Evolutionary conservation across 495 filamentous ascomycete species (phyloP).

Genomic region (Pyronema domesticum): DNA sequence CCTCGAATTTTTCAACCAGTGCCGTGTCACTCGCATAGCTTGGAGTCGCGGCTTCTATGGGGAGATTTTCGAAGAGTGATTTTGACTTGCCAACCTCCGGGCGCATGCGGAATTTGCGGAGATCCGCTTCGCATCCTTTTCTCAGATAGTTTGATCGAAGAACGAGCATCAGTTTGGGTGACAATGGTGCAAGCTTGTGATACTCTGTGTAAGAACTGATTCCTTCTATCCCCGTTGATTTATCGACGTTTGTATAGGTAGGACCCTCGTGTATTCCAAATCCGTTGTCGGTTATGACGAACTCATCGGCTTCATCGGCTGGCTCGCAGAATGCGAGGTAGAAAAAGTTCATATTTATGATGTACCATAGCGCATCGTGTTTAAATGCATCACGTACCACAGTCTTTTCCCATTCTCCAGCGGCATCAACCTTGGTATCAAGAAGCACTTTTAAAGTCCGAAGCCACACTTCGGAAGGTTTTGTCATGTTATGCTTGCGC

Average conservation of each 20-base stretch:
- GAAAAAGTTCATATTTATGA: conserved; percentile 24
- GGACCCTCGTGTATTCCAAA: conserved; percentile 35
- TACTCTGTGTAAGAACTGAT: conserved; percentile 23
- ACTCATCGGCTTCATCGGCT: conserved; percentile 27
- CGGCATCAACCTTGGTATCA: conserved; percentile 30
- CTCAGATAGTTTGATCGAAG: conserved; percentile 26
- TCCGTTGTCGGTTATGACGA: conserved; percentile 33
- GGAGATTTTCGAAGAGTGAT: conserved; percentile 9
- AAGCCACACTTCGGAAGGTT: conserved; percentile 36
- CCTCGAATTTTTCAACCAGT: not conserved
- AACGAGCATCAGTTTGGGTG: conserved; percentile 34
- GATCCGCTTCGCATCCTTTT: conserved; percentile 2
- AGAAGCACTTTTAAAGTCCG: conserved; percentile 32
- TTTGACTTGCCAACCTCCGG: conserved; percentile 1
- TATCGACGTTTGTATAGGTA: not conserved
- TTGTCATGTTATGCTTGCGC: conserved; percentile 27
- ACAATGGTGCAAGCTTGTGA: conserved; percentile 34
- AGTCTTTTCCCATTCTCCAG: conserved; percentile 25
- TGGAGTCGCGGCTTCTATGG: not conserved
- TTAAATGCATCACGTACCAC: conserved; percentile 27
- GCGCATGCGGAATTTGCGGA: conserved; percentile 1
- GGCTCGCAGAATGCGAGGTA: conserved; percentile 35
- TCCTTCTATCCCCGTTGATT: conserved; percentile 4
- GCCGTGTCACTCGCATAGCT: not conserved
- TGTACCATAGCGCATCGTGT: conserved; percentile 31